Conservation (phyloP, 83 land plant genomes). For the Picea abies region DNA sequence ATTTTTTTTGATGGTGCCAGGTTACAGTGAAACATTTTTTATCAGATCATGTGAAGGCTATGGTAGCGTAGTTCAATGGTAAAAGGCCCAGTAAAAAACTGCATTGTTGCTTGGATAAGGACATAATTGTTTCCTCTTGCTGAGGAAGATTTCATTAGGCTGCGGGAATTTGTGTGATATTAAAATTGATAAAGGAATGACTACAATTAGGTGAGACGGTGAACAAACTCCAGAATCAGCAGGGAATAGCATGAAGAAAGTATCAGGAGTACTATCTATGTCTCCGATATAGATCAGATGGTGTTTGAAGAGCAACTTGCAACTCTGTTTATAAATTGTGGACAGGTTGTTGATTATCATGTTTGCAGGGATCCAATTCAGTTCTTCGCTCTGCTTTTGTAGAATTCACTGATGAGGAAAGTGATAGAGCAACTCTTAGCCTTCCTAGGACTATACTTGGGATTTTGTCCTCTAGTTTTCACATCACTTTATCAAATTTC, state of each 20-base stretch:
- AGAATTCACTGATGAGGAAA: slow-evolving; percentile 72
- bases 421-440: slow-evolving; percentile 63
- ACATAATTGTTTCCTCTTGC: too few species aligned
- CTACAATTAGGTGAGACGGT: slow-evolving; percentile 39
- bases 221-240: slow-evolving; percentile 50
- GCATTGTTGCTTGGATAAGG: too few species aligned
- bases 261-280: slow-evolving; percentile 55
- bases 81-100: too few species aligned
- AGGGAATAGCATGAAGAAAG: slow-evolving; percentile 55
- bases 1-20: too few species aligned
- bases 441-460: slow-evolving; percentile 77
- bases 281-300: slow-evolving; percentile 62
- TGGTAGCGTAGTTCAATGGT: too few species aligned
- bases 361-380: slow-evolving; percentile 82
- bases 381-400: slow-evolving; percentile 71
- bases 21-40: too few species aligned
- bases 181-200: slow-evolving; percentile 31
- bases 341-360: slow-evolving; percentile 77
- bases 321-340: slow-evolving; percentile 60
- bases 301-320: slow-evolving; percentile 71
- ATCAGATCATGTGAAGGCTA: too few species aligned
- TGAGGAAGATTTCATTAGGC: too few species aligned
- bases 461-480: slow-evolving; percentile 14
- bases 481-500: slow-evolving; percentile 53
- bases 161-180: too few species aligned